Conservation (phyloP, 495 filamentous ascomycete genomes). For the Filosporella fistucella region DNA sequence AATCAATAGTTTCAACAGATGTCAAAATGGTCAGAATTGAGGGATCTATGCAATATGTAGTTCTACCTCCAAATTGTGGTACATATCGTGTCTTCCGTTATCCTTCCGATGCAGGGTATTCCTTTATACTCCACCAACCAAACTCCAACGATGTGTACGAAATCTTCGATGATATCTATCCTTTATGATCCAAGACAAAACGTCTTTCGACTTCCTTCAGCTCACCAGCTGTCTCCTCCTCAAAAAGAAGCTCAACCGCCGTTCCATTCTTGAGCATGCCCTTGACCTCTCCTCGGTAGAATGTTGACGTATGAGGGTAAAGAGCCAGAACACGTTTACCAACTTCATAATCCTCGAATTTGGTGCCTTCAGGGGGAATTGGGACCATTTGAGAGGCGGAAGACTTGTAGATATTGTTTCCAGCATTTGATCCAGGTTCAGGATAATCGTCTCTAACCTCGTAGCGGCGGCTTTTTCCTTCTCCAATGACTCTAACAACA, state of each 20-base stretch:
- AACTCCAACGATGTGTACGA: too few species aligned
- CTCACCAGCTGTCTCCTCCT: conserved; percentile 80
- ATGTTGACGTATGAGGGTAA: conserved; percentile 92
- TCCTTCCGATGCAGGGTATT: too few species aligned
- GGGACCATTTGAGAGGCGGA: conserved; percentile 77
- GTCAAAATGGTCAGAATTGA: too few species aligned
- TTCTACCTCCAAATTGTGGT: too few species aligned
- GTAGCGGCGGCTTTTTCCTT: conserved; percentile 86
- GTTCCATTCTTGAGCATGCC: conserved; percentile 48
- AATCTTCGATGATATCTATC: too few species aligned
- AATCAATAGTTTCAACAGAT: too few species aligned
- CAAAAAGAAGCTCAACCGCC: conserved; percentile 67
- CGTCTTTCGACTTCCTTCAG: conserved; percentile 73
- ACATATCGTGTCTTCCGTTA: too few species aligned
- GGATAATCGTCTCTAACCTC: conserved; percentile 93
- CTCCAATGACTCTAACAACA: conserved; percentile 77
- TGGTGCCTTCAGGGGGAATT: conserved; percentile 59
- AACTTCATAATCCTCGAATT: conserved; percentile 64
- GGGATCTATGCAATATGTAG: too few species aligned
- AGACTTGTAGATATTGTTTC: conserved; percentile 66
- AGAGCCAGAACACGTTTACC: conserved; percentile 79
- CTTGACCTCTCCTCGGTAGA: conserved; percentile 95
- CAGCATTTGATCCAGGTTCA: conserved; percentile 63
- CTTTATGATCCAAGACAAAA: conserved; percentile 69
- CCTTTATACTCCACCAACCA: too few species aligned